Conservation (phyloP, 2,329 filamentous ascomycete genomes). For the Talaromyces sp. region DNA sequence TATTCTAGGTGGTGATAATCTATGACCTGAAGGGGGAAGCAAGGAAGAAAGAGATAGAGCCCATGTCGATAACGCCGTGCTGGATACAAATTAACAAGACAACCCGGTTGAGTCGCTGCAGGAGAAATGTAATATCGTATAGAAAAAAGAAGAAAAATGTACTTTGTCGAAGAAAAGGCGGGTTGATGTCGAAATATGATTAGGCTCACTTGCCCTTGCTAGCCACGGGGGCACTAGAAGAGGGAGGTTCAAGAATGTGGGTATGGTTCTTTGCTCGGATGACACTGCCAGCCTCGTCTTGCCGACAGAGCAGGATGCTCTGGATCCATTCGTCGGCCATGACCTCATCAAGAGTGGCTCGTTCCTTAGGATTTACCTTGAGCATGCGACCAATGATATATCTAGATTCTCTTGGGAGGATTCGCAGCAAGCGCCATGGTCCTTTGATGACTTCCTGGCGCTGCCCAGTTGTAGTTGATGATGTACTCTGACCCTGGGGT, state of each 20-base stretch:
- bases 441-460: constrained; percentile 77
- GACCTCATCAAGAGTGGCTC: constrained; percentile 81
- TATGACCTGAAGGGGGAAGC: constrained; percentile 5
- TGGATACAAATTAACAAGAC: background rate
- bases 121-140: background rate
- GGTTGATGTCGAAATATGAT: background rate
- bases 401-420: constrained; percentile 82
- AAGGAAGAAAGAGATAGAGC: background rate
- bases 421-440: constrained; percentile 80
- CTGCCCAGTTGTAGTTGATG: constrained; percentile 21
- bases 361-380: constrained; percentile 74
- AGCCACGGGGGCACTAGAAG: constrained; percentile 27
- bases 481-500: constrained; percentile 18
- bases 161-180: background rate
- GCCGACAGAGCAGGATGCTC: constrained; percentile 75
- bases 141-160: background rate
- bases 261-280: constrained; percentile 70
- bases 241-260: constrained; percentile 73
- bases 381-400: constrained; percentile 92
- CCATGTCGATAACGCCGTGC: constrained; percentile 5
- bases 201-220: constrained; percentile 26
- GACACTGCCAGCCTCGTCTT: constrained; percentile 67
- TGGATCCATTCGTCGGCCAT: constrained; percentile 86
- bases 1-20: constrained; percentile 7
- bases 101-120: background rate